phyloP scores from a whole-genome alignment of 2,329 filamentous ascomycete species.

The Neonectria faginata region DNA sequence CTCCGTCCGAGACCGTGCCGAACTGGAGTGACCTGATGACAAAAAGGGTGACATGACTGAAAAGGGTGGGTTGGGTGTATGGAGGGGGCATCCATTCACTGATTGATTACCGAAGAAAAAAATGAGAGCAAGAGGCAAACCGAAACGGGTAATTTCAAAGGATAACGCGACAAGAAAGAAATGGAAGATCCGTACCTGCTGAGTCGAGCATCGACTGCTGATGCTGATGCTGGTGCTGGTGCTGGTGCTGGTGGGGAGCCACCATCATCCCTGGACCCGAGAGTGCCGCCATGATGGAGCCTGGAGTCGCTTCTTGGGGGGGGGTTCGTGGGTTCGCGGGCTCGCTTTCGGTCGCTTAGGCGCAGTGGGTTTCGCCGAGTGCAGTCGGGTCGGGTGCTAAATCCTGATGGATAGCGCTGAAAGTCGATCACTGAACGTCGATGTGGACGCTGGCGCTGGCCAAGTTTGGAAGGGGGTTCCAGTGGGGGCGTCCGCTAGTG shows the following conservation, averaged over 20 bases:
- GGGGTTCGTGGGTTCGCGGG: conserved; percentile 25
- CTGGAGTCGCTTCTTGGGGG: conserved; percentile 8
- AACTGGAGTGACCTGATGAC: conserved; percentile 1
- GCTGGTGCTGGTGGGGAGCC: conserved; percentile 40
- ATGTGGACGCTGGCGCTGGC: conserved; percentile 12
- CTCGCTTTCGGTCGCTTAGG: conserved; percentile 28
- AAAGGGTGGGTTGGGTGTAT: background rate
- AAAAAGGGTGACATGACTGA: background rate
- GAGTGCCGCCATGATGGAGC: conserved; percentile 41
- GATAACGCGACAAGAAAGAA: conserved; percentile 31
- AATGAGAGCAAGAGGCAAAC: conserved; percentile 7
- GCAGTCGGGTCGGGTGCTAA: conserved; percentile 15
- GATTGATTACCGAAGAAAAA: background rate
- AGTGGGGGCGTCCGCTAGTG: conserved; percentile 28
- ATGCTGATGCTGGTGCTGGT: conserved; percentile 41
- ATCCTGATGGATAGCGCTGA: conserved; percentile 18
- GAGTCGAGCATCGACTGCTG: conserved; percentile 39
- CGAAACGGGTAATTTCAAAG: conserved; percentile 11
- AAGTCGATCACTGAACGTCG: conserved; percentile 3
- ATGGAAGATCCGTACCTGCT: conserved; percentile 41
- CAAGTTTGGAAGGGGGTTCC: conserved; percentile 22
- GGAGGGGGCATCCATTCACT: background rate
- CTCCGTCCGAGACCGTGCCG: conserved; percentile 3
- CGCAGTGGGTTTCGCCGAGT: conserved; percentile 25
- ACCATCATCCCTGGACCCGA: conserved; percentile 40